Evolutionary conservation across 1,284 basidiomycete species (phyloP), one percentile per base, ranked within the genome.

Genomic region (Apiotrichum siamense): DNA sequence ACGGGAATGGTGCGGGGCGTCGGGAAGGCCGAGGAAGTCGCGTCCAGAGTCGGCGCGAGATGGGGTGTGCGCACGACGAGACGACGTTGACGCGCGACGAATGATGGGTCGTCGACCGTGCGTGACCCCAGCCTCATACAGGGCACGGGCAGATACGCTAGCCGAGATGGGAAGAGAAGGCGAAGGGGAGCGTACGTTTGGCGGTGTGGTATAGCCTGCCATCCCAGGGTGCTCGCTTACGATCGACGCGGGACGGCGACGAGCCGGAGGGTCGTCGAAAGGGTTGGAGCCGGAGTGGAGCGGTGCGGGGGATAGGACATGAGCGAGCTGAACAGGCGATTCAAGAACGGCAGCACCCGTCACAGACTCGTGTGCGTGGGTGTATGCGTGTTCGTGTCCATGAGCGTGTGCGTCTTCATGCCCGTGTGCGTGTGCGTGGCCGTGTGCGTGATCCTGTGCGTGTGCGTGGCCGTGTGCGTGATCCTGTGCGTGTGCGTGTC

Each of bases 11-110:
- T 55, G 44, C 24, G 66, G 61, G 41, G 57, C 55, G 48, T 75
- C 69, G n/a, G 73, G 73, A n/a, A 75, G 53, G 31, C 70, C 70
- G 69, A 62, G 70, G 54, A 73, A 47, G 44, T 72, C 69, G 38
- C 70, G 54, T 10, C 69, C 73, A 45, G 67, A 71, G 42, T 75
- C 69, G 5, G 69, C 64, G 23, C 70, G 48, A 21, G 44, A 49
- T 4, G 43, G 44, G 15, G 37, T 20, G 29, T 42, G 48, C 4
- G 32, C 33, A 18, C 48, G 48, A 31, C 42, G 36, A n/a, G 47
- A 17, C 17, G 47, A 23, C n/a, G 27, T 27, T 10, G 47, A 48
- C 7, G n/a, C 49, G 10, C 53, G 49, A 18, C 61, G 57, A 17
- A 62, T 61, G 47, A 61, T 39, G 4, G 55, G 53, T 43, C 62